A percentile compares a stretch with the other conserved stretches of the same genome.
These are phyloP conservation scores for Xanthoparmelia taractica DNA, from an alignment of 495 filamentous ascomycete species.

Conservation along the genomic window DNA sequence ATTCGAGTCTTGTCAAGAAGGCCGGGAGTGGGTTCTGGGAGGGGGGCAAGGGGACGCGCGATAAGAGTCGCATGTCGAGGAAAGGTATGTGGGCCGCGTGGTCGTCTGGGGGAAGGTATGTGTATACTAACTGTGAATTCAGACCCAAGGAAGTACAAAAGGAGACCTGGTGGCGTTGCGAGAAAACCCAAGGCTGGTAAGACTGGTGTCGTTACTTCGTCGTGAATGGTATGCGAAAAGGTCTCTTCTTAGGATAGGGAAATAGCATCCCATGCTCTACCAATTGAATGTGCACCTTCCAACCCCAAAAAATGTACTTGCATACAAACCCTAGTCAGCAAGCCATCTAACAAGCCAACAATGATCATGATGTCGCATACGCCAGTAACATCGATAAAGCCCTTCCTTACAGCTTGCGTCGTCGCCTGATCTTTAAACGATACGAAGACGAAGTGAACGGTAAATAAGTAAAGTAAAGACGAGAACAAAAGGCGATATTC, in stretches of 20 bases:
- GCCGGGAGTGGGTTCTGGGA: constrained; percentile 80
- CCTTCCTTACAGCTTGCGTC: too few relatives aligned
- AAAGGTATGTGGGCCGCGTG: constrained; percentile 40
- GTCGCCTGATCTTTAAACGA: too few relatives aligned
- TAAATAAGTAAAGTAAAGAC: too few relatives aligned
- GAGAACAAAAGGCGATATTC: too few relatives aligned
- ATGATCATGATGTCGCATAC: too few relatives aligned
- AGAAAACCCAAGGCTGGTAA: constrained; percentile 24
- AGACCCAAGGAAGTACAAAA: constrained; percentile 58
- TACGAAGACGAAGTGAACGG: too few relatives aligned
- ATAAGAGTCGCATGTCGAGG: constrained; percentile 59
- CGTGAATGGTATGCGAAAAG: not conserved
- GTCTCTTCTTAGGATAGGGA: too few relatives aligned
- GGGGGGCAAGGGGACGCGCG: constrained; percentile 78
- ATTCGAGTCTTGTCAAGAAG: constrained; percentile 61
- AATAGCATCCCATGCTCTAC: not conserved
- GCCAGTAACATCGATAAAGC: too few relatives aligned
- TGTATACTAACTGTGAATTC: not conserved
- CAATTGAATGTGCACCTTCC: too few relatives aligned
- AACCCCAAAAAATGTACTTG: not conserved
- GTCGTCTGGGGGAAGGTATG: not conserved
- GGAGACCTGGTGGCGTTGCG: constrained; percentile 31
- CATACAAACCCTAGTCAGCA: too few relatives aligned
- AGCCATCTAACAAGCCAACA: not conserved
- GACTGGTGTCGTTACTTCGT: not conserved